phyloP scores from a whole-genome alignment of 73 alveolate species.

The Paraurostyla sp. region DNA sequence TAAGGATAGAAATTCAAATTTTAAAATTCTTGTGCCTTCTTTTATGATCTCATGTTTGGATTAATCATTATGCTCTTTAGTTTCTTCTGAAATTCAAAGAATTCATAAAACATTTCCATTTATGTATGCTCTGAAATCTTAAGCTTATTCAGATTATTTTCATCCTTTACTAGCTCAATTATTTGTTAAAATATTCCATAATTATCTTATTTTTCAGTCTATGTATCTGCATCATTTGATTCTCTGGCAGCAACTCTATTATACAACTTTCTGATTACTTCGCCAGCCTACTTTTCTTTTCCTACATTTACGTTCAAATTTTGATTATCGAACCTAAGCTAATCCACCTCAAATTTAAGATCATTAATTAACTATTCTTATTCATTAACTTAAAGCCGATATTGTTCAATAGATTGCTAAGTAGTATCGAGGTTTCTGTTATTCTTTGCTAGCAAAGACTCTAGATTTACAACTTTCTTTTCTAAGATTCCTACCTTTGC shows the following conservation, averaged over 20 bases:
- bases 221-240: neutral
- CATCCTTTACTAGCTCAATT: neutral
- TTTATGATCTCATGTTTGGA: slow-evolving; percentile 9
- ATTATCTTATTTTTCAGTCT: slow-evolving; percentile 28
- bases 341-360: neutral
- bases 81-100: slow-evolving; percentile 46
- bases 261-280: slow-evolving; percentile 31
- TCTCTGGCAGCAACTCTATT: slow-evolving; percentile 45
- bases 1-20: slow-evolving; percentile 22
- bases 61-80: neutral
- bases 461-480: slow-evolving; percentile 39
- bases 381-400: neutral
- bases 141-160: neutral
- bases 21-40: neutral
- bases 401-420: neutral
- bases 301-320: neutral
- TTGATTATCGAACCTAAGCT: slow-evolving; percentile 48
- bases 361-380: slow-evolving; percentile 28
- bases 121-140: neutral
- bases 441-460: neutral
- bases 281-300: slow-evolving; percentile 12
- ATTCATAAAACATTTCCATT: slow-evolving; percentile 59
- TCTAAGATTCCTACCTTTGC: slow-evolving; percentile 33
- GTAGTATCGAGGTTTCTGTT: neutral
- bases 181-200: neutral